Base-by-base conservation (phyloP, 192 early-diverging fungal genomes). In the Dissophora globulifera region DNA sequence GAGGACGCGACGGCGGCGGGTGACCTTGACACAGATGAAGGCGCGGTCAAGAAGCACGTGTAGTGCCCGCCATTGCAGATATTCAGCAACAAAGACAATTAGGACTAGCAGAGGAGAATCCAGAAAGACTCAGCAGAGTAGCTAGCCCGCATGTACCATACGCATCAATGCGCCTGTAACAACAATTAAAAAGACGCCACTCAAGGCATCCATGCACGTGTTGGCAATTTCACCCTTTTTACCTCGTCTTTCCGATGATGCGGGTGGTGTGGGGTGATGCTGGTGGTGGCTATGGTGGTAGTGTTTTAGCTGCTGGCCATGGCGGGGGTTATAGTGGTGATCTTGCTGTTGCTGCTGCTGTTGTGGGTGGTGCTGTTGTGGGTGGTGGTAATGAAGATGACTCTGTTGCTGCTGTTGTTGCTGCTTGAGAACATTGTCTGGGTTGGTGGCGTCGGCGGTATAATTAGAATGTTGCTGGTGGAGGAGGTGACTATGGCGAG, bases 221-320 rank as follows among this genome's bases (percentile, higher is more conserved):
- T n/a, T n/a, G n/a, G n/a, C n/a, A n/a, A n/a, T n/a, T n/a, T 35
- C 19, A 17, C 35, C 29, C 12, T 64, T 47, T 15, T 15, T 64
- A 74, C 71, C 48, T 68, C 66, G 0, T 68, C 66, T 50, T 58
- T 54, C 19, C 66, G 32, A 43, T 41, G 46, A 27, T 65, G 61
- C 22, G 22, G 19, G 61, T 62, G 61, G 47, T 30, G 16, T 64
- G 62, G 42, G 43, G 12, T 66, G 53, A 8, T 53, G 55, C 7
- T 3, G 23, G 43, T 62, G 54, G 22, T 64, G 68, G 29, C 41
- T 43, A 42, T 50, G 62, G 32, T 59, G 62, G 20, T 66, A 57
- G 23, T 66, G 62, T 0, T 56, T 42, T 16, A 48, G 41, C 10
- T 56, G 64, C 17, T 59, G 58, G 2, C 20, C n/a, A 6, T 69